Conservation (phyloP, 306 rosid genomes). For the Biancaea sappan region DNA sequence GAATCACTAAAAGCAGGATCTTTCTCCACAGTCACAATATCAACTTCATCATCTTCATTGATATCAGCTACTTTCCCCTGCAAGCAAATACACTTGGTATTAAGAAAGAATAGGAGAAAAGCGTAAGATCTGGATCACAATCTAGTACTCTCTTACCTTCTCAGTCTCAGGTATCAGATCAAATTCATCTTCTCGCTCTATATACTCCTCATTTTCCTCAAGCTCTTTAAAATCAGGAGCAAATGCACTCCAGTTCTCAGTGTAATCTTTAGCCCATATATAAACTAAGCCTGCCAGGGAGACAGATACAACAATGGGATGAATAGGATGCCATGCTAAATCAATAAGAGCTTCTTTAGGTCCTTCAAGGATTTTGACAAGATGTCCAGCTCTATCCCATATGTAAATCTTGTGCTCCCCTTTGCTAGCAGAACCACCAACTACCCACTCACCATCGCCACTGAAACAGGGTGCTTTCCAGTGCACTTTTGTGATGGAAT, state of each 20-base stretch:
- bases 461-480: constrained; percentile 99
- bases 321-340: constrained; percentile 97
- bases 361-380: constrained; percentile 97
- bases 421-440: constrained; percentile 98
- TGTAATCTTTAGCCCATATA: constrained; percentile 98
- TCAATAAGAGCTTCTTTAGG: constrained; percentile 98
- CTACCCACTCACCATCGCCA: constrained; percentile 99
- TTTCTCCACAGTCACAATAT: constrained; percentile 76
- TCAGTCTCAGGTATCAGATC: constrained; percentile 90
- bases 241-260: constrained; percentile 99
- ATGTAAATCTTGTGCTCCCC: constrained; percentile 97
- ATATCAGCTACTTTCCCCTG: constrained; percentile 82
- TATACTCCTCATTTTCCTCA: constrained; percentile 94
- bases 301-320: constrained; percentile 91
- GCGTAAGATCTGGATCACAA: constrained; percentile 1
- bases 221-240: constrained; percentile 99
- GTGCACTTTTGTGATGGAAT: constrained; percentile 89
- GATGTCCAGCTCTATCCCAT: constrained; percentile 98
- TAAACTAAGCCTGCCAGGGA: constrained; percentile 82
- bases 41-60: constrained; percentile 88
- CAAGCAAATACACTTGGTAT: constrained; percentile 20
- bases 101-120: constrained; percentile 7
- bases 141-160: constrained; percentile 56
- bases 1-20: constrained; percentile 87
- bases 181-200: constrained; percentile 95